phyloP scores from a whole-genome alignment of 495 filamentous ascomycete genomes.

The Stereocaulon alpinum region DNA sequence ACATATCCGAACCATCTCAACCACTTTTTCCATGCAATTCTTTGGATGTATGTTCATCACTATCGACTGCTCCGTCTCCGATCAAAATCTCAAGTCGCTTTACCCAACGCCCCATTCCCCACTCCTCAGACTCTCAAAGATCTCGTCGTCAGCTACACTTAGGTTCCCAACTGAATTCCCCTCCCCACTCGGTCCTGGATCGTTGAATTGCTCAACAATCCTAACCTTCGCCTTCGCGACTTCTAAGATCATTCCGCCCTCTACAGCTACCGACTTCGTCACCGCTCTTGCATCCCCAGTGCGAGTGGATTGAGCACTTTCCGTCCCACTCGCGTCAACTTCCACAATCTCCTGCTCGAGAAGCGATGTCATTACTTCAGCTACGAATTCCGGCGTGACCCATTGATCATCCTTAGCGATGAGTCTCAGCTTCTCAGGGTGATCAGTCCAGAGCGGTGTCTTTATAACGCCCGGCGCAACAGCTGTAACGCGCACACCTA shows the following conservation, averaged over 20 bases:
- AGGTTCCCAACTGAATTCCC: conserved; percentile 40
- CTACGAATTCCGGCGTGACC: conserved; percentile 56
- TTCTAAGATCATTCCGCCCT: conserved; percentile 48
- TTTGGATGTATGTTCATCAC: too few relatives aligned
- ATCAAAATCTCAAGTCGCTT: neutral
- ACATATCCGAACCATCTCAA: too few relatives aligned
- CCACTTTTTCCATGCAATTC: too few relatives aligned
- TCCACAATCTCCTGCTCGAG: conserved; percentile 40
- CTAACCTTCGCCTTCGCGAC: conserved; percentile 45
- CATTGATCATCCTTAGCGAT: conserved; percentile 45
- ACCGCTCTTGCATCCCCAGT: neutral
- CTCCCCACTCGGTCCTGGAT: conserved; percentile 44
- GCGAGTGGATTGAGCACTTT: neutral
- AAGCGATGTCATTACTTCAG: conserved; percentile 51
- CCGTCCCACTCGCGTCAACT: conserved; percentile 5
- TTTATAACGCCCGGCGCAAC: conserved; percentile 59
- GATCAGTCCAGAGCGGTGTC: conserved; percentile 58
- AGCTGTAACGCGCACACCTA: conserved; percentile 53
- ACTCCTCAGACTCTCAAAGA: conserved; percentile 34
- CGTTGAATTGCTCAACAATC: conserved; percentile 42
- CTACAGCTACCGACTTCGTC: conserved; percentile 7
- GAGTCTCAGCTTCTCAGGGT: conserved; percentile 54
- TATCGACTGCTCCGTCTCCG: too few relatives aligned
- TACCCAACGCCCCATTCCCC: conserved; percentile 24
- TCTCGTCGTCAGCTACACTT: conserved; percentile 33